Base-by-base conservation (phyloP, 495 filamentous ascomycete genomes). In the Tuber magnatum region DNA sequence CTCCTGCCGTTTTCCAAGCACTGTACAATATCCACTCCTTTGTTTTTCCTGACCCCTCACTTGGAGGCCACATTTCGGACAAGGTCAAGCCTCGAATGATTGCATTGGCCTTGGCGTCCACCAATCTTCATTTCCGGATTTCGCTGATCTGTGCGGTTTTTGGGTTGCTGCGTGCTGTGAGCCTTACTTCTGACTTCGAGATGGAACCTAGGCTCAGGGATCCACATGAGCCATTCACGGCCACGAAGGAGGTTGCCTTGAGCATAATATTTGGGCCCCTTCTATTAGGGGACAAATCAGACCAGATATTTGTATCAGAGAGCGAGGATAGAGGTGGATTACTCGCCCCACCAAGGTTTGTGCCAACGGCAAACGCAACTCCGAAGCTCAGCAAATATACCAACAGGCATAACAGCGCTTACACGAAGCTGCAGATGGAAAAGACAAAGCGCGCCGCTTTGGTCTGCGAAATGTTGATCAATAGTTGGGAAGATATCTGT, bases 141-240 rank as follows among this genome's bases (percentile, higher is more conserved):
- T 87, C 90, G 71, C 82, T 92, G 38, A 90, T 91, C 71, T 90
- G 88, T 78, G 88, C 89, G 40, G 89, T 92, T 2, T 89, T 92
- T 77, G 90, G 90, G 24, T 84, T 91, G 51, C 83, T 91, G 18
- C 76, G 75, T 71, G 79, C 76, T 10, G 77, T 81, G 24, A 80
- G 61, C 32, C 73, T 82, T 65, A 76, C 81, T 56, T 76, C 81
- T 24, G 81, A 82, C 18, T 74, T 77, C 46, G 74, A 80, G 22
- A 51, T 68, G 40, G 78, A 80, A 46, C 74, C 76, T 1, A 81
- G 73, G 71, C 56, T 82, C 20, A 76, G 74, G 65, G 74, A 77
- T 71, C 78, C 78, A n/a, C 78, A 81, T 70, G 77, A 74, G n/a
- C 72, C 75, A 48, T 81, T 82, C 38, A 82, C 83, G 43, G 74